Conservation (phyloP, 495 filamentous ascomycete species). For the Astrocystis sublimbata region DNA sequence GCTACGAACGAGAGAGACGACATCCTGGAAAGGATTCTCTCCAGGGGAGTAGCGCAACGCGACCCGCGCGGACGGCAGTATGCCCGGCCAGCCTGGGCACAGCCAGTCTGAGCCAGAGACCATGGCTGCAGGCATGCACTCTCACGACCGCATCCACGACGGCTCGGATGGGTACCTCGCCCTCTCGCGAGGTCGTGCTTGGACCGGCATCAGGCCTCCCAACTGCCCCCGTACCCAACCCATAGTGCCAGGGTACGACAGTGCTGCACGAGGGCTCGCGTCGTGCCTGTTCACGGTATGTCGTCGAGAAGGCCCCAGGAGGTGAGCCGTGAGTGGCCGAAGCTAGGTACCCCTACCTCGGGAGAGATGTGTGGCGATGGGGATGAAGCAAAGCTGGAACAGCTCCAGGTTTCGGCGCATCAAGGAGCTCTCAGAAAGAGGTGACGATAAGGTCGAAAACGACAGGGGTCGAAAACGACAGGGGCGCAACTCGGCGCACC, state of each 20-base stretch:
- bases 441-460: too few species aligned
- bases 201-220: neutral
- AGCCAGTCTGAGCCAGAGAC: neutral
- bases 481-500: constrained; percentile 18
- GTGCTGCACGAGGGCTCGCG: constrained; percentile 11
- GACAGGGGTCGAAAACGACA: constrained; percentile 28
- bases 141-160: constrained; percentile 9
- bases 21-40: constrained; percentile 19
- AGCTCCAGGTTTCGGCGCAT: constrained; percentile 34
- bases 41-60: constrained; percentile 20
- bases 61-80: constrained; percentile 30
- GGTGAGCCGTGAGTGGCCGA: neutral
- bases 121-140: neutral
- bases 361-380: constrained; percentile 29
- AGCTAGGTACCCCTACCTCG: constrained; percentile 15
- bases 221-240: too few species aligned
- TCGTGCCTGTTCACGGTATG: neutral
- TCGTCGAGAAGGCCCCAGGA: neutral
- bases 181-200: constrained; percentile 6
- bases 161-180: neutral
- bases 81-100: constrained; percentile 27
- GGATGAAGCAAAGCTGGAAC: constrained; percentile 43
- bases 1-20: constrained; percentile 30
- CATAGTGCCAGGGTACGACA: constrained; percentile 14
- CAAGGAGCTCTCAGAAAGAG: constrained; percentile 30